Base-by-base conservation (phyloP, 176 grass and related monocot species). In the Hyparrhenia diplandra region DNA sequence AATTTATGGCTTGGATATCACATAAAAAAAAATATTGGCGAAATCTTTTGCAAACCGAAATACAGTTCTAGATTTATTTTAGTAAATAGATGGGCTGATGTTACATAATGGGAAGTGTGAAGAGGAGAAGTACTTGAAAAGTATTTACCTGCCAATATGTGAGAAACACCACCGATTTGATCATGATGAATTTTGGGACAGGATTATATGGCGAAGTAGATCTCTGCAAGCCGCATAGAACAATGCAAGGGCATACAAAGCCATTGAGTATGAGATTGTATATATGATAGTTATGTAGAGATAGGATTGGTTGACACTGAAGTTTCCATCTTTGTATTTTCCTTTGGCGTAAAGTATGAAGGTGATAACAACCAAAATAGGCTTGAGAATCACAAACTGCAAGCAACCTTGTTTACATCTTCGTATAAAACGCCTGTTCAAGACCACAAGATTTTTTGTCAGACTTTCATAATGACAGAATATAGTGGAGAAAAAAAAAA, bases 331-430 rank as follows among this genome's bases (percentile, higher is more conserved):
- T 69, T 89, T 32, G 11, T 99, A 99, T 90, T 99, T 88, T 82
- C 88, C 92, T 85, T 99, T 93, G 6, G 96, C 88, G 13, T 95
- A 99, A 80, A 95, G 88, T 80, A 99, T 93, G 76, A 99, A 99
- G 36, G 92, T 95, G 85, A 99, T 99, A 66, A 93, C 90, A 51
- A 99, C 96, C 73, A 99, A 91, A 76, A 99, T 95, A 77, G 90
- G 96, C 80, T 99, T 99, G 59, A 99, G 90, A 78, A 99, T 99
- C 81, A 99, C 96, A 84, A 99, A 99, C 74, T 99, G 96, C 75
- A 99, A 84, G 62, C 90, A 90, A 46, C 96, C 96, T 93, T 99
- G 96, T 80, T 95, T 99, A 87, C 96, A 99, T 85, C 92, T 95
- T 67, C 96, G 81, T 86, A 99, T 95, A 76, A 99, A 99, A 43